These are phyloP conservation scores for Haberlea rhodopensis DNA, from an alignment of 257 asterid genomes.

Conservation along the genomic window DNA sequence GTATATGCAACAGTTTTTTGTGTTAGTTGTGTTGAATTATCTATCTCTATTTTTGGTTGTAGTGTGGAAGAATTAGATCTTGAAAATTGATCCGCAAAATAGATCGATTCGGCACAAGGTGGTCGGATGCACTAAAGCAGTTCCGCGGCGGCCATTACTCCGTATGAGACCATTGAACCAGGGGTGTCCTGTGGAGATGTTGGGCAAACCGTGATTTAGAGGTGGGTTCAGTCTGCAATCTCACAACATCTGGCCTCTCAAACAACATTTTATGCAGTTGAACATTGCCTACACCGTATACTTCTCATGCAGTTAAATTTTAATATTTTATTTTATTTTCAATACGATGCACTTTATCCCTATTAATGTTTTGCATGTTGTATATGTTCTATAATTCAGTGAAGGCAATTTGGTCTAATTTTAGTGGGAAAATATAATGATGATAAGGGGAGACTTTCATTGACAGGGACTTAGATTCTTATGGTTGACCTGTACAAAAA, in stretches of 20 bases:
- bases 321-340: too few species aligned
- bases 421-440: too few species aligned
- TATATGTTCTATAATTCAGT: too few species aligned
- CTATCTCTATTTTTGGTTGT: slow-evolving; percentile 28
- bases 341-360: too few species aligned
- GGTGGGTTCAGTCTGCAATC: slow-evolving; percentile 65
- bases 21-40: too few species aligned
- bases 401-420: too few species aligned
- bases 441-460: too few species aligned
- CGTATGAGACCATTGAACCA: slow-evolving; percentile 74
- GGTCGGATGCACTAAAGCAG: slow-evolving; percentile 99
- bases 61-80: slow-evolving; percentile 64
- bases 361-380: too few species aligned
- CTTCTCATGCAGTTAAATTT: slow-evolving; percentile 44
- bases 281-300: slow-evolving; percentile 36
- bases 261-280: slow-evolving; percentile 34
- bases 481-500: too few species aligned
- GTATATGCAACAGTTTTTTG: slow-evolving; percentile 3
- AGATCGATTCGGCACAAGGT: slow-evolving; percentile 96
- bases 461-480: too few species aligned
- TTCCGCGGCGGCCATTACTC: slow-evolving; percentile 78
- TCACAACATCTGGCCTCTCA: slow-evolving; percentile 59
- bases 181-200: slow-evolving; percentile 79
- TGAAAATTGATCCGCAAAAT: slow-evolving; percentile 98
- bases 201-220: slow-evolving; percentile 92